Percentiles rank a stretch among this genome's conserved stretches.
These are phyloP conservation scores for Mycena olivaceomarginata DNA, from an alignment of 768 basidiomycete genomes.

Conservation along the genomic window DNA sequence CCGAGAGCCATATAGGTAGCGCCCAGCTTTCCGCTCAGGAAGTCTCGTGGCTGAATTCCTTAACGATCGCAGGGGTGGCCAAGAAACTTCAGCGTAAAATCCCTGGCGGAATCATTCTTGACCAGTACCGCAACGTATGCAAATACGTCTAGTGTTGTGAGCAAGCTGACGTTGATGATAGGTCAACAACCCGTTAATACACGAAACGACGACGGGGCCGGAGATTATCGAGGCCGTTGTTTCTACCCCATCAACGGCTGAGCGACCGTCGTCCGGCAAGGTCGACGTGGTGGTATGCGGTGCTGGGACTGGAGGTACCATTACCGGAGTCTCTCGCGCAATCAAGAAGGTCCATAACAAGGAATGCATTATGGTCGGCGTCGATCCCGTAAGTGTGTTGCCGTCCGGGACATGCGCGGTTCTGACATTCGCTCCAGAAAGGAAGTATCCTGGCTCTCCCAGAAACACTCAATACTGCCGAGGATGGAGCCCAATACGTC, in stretches of 20 bases:
- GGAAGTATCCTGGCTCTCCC: conserved; percentile 93
- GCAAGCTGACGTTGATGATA: conserved; percentile 47
- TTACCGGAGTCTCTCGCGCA: conserved; percentile 90
- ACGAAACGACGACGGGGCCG: conserved; percentile 92
- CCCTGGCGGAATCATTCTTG: conserved; percentile 91
- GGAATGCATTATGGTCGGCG: conserved; percentile 84
- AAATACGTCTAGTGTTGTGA: background rate
- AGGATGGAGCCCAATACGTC: conserved; percentile 74
- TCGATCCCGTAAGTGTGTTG: conserved; percentile 85
- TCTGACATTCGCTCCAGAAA: conserved; percentile 65
- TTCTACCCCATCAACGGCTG: conserved; percentile 76
- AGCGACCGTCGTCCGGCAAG: conserved; percentile 79
- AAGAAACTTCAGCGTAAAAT: conserved; percentile 85
- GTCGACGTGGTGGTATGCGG: conserved; percentile 90
- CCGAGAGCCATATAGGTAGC: conserved; percentile 95
- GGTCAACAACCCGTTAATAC: conserved; percentile 92
- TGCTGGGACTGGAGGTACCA: conserved; percentile 96
- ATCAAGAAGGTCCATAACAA: conserved; percentile 88
- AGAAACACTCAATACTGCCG: conserved; percentile 74
- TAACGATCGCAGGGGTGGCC: conserved; percentile 92
- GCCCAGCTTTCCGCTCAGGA: conserved; percentile 53
- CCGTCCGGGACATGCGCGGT: background rate
- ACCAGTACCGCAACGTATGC: conserved; percentile 92
- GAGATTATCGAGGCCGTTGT: conserved; percentile 91
- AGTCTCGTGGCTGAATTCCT: conserved; percentile 91